Percentiles rank a stretch among this genome's conserved stretches.
phyloP scores from a whole-genome alignment of 2,329 filamentous ascomycete genomes.

The Trichoderma atroviride region DNA sequence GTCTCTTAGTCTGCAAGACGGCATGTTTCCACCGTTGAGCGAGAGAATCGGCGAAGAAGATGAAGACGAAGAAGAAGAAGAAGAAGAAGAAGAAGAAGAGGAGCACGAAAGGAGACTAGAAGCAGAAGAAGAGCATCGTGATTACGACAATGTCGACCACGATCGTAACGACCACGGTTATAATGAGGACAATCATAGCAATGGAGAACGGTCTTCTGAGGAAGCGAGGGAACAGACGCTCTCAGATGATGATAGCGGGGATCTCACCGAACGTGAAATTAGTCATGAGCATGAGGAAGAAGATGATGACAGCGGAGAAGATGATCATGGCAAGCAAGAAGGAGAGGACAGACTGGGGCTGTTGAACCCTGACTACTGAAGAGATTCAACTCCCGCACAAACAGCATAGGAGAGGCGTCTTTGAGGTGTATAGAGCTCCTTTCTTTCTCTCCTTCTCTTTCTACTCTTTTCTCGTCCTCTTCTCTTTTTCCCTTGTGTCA shows the following conservation, averaged over 20 bases:
- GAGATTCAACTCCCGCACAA: conserved; percentile 21
- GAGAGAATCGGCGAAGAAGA: conserved; percentile 25
- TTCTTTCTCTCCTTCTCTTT: not conserved
- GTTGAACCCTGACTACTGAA: conserved; percentile 25
- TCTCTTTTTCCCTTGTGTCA: not conserved
- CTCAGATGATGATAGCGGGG: conserved; percentile 1
- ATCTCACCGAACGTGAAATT: not conserved
- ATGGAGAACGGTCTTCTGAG: not conserved
- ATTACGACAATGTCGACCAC: not conserved
- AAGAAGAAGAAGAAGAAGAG: conserved; percentile 9
- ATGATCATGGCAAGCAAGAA: not conserved
- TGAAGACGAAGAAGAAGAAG: conserved; percentile 22
- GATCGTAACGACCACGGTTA: not conserved
- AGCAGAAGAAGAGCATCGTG: not conserved
- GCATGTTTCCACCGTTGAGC: conserved; percentile 29
- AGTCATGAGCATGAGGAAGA: not conserved
- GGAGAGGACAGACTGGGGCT: conserved; percentile 21
- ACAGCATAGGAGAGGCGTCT: not conserved
- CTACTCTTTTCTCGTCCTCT: not conserved
- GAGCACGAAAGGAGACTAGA: conserved; percentile 25
- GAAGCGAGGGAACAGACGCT: not conserved
- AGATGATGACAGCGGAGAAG: not conserved
- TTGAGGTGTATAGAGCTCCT: not conserved
- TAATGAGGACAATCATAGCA: not conserved
- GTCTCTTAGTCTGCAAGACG: conserved; percentile 1